phyloP scores from a whole-genome alignment of 1,284 basidiomycete species.

The Baeospora myosura region DNA sequence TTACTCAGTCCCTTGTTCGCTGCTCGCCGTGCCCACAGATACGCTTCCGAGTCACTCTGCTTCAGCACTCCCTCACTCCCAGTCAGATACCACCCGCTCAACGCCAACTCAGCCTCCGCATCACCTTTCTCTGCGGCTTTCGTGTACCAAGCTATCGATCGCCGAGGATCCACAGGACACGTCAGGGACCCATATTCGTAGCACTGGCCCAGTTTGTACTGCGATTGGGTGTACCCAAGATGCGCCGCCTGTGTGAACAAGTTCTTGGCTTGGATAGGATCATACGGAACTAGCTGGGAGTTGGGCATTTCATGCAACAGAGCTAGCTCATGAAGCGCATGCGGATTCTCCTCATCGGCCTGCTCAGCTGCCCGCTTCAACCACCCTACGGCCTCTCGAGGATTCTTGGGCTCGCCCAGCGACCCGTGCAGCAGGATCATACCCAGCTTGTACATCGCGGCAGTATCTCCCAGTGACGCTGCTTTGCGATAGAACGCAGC shows the following conservation, averaged over 20 bases:
- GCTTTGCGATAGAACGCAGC: slow-evolving; percentile 97
- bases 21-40: slow-evolving; percentile 90
- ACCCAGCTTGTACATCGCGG: slow-evolving; percentile 99
- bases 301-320: slow-evolving; percentile 80
- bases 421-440: slow-evolving; percentile 89
- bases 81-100: slow-evolving; percentile 97
- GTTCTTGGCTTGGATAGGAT: slow-evolving; percentile 78
- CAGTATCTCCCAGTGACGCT: slow-evolving; percentile 90
- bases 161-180: slow-evolving; percentile 88
- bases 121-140: slow-evolving; percentile 95
- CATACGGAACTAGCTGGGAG: slow-evolving; percentile 58
- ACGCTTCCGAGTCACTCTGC: slow-evolving; percentile 96
- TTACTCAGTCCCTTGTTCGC: slow-evolving; percentile 91
- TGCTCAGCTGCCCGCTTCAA: slow-evolving; percentile 91
- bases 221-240: slow-evolving; percentile 88
- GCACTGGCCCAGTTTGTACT: slow-evolving; percentile 92
- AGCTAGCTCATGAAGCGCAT: slow-evolving; percentile 95
- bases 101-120: slow-evolving; percentile 88
- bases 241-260: slow-evolving; percentile 91
- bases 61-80: slow-evolving; percentile 93
- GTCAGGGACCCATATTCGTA: slow-evolving; percentile 90
- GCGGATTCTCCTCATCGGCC: slow-evolving; percentile 97
- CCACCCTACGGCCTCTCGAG: slow-evolving; percentile 92
- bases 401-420: slow-evolving; percentile 80
- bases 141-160: slow-evolving; percentile 98